These are phyloP conservation scores for Flaveria ramosissima DNA, from an alignment of 129 eudicot genomes.

Conservation along the genomic window DNA sequence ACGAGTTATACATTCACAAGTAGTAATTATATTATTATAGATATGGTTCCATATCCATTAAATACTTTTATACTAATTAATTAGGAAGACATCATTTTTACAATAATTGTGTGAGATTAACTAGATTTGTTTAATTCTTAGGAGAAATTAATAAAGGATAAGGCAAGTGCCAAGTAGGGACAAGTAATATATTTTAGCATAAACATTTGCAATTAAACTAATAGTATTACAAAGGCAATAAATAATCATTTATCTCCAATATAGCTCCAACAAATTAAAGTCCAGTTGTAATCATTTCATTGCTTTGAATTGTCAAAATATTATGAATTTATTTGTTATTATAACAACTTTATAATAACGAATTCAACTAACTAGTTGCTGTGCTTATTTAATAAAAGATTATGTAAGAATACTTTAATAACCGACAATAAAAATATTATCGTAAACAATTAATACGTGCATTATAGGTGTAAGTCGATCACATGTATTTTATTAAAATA, in stretches of 20 bases:
- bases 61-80: not conserved
- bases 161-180: conserved; percentile 2
- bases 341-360: conserved; percentile 8
- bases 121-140: not conserved
- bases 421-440: not conserved
- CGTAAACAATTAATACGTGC: not conserved
- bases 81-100: not conserved
- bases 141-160: not conserved
- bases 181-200: not conserved
- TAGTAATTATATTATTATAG: not conserved
- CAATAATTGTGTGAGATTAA: not conserved
- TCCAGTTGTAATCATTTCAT: not conserved
- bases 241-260: not conserved
- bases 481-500: too few relatives aligned
- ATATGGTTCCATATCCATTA: not conserved
- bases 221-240: conserved; percentile 17
- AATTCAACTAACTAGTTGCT: conserved; percentile 19
- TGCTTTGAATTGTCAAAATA: not conserved
- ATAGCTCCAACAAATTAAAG: not conserved
- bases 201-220: conserved; percentile 8
- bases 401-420: not conserved
- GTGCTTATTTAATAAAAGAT: not conserved
- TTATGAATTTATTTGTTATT: conserved; percentile 7
- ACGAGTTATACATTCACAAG: not conserved
- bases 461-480: not conserved